Conservation (phyloP, 495 filamentous ascomycete species). For the Chaetomidium leptoderma region DNA sequence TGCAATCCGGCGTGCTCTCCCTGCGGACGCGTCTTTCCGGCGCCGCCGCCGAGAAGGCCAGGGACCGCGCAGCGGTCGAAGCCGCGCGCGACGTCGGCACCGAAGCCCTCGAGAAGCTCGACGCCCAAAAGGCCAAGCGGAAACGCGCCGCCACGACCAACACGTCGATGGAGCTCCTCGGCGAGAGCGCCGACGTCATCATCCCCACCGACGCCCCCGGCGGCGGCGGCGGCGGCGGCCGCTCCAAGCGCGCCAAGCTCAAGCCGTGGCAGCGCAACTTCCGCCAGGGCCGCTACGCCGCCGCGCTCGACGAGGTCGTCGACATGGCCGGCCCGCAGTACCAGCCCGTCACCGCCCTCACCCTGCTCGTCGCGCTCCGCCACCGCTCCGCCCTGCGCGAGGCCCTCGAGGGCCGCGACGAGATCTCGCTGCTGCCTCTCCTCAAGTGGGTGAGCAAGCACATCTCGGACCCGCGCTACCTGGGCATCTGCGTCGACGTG, state of each 20-base stretch:
- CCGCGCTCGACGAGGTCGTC: constrained; percentile 76
- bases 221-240: constrained; percentile 45
- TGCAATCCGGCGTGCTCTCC: constrained; percentile 85
- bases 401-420: constrained; percentile 78
- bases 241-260: constrained; percentile 50
- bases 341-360: constrained; percentile 60
- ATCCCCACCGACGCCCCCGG: constrained; percentile 43
- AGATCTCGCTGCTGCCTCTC: constrained; percentile 72
- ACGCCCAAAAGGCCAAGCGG: constrained; percentile 61
- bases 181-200: constrained; percentile 82
- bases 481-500: constrained; percentile 72
- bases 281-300: constrained; percentile 68
- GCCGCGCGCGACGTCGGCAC: constrained; percentile 75
- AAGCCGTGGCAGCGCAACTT: constrained; percentile 76
- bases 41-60: constrained; percentile 70
- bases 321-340: constrained; percentile 42
- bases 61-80: constrained; percentile 81
- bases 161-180: constrained; percentile 75
- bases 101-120: constrained; percentile 58
- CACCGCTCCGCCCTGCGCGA: constrained; percentile 84
- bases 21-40: constrained; percentile 82
- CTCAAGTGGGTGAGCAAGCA: constrained; percentile 76
- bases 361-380: constrained; percentile 73
- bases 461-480: constrained; percentile 73
- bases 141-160: constrained; percentile 66